These are phyloP conservation scores for Tolypocladium inflatum DNA, from an alignment of 2,329 filamentous ascomycete genomes.

Conservation along the genomic window DNA sequence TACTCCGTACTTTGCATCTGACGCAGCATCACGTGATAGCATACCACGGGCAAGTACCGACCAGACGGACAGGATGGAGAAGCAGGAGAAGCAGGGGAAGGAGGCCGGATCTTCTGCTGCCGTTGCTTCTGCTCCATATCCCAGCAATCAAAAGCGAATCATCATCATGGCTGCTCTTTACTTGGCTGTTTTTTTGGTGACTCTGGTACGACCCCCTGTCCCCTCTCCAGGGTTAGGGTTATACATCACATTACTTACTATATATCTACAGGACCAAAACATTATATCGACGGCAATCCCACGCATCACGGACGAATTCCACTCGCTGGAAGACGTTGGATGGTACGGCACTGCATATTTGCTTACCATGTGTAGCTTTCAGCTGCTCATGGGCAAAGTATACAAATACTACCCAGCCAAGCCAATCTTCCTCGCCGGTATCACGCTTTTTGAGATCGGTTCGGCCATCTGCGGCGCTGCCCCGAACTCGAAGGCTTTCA, in stretches of 20 bases:
- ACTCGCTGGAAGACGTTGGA: not conserved
- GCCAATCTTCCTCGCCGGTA: not conserved
- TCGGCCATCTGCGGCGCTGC: not conserved
- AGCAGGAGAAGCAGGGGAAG: not conserved
- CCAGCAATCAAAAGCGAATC: not conserved
- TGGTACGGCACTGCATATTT: not conserved
- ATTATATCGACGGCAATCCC: not conserved
- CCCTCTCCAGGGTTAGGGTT: no score
- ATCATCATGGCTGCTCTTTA: not conserved
- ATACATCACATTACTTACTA: not conserved
- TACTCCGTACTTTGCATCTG: not conserved
- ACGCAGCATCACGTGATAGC: not conserved
- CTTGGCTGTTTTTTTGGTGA: not conserved
- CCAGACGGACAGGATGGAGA: not conserved
- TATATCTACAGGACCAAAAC: not conserved
- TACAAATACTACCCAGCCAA: not conserved
- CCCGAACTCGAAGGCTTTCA: not conserved
- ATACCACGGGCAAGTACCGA: not conserved
- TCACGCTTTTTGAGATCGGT: not conserved
- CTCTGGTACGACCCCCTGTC: not conserved
- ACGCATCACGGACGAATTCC: not conserved
- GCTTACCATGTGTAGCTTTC: not conserved
- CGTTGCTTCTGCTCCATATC: not conserved
- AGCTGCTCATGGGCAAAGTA: not conserved
- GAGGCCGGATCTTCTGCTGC: not conserved